Conservation (phyloP, 345 rosid genomes). For the Hevea brasiliensis region DNA sequence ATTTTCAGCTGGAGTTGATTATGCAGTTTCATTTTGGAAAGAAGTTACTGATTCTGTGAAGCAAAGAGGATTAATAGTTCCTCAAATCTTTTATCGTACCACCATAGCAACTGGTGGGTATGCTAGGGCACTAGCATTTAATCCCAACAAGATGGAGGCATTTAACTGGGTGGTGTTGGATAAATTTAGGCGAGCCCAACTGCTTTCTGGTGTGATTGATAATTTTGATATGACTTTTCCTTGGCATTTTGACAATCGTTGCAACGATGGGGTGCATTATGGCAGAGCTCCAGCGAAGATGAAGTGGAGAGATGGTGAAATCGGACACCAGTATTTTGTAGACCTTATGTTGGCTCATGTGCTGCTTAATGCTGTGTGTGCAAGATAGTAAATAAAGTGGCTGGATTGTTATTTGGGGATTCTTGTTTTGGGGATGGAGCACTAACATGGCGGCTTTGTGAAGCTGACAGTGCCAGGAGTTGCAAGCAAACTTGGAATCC, state of each 20-base stretch:
- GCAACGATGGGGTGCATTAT: constrained; percentile 91
- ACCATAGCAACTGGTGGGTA: constrained; percentile 89
- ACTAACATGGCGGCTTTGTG: neutral
- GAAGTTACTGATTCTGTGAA: constrained; percentile 58
- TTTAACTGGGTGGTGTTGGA: constrained; percentile 72
- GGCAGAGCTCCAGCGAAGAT: constrained; percentile 82
- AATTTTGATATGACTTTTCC: constrained; percentile 90
- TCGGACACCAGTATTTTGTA: constrained; percentile 97
- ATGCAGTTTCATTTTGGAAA: constrained; percentile 74
- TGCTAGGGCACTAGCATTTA: constrained; percentile 67
- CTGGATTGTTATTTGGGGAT: neutral
- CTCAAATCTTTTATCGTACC: constrained; percentile 63
- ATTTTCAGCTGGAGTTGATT: constrained; percentile 58
- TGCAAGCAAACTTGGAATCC: constrained; percentile 1
- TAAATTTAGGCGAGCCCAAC: constrained; percentile 58
- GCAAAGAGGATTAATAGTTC: constrained; percentile 59
- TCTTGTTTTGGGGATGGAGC: constrained; percentile 3
- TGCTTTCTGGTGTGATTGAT: constrained; percentile 71
- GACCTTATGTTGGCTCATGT: constrained; percentile 91
- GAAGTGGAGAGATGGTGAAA: constrained; percentile 89
- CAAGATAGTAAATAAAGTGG: constrained; percentile 26
- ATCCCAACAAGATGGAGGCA: constrained; percentile 88
- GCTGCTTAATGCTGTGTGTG: constrained; percentile 72
- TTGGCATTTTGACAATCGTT: constrained; percentile 90
- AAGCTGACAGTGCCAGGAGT: constrained; percentile 10